Base-by-base conservation (phyloP, 257 asterid genomes). In the Scutellaria galericulata region DNA sequence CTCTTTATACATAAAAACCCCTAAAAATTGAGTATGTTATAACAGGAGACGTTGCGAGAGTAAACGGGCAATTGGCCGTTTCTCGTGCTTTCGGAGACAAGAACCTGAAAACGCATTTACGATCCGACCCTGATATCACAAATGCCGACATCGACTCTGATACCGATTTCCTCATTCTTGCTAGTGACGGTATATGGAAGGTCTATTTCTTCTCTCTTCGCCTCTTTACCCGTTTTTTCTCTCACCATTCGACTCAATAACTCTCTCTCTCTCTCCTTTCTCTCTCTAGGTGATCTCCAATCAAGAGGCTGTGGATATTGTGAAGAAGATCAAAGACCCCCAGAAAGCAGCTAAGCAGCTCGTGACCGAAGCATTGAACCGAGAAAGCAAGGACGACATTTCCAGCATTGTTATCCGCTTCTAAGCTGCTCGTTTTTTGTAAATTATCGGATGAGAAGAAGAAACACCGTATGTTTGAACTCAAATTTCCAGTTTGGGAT, bases 21-120 rank as follows among this genome's bases (percentile, higher is more conserved):
- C 44, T 64, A 20, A 50, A 18, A 31, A 14, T 22, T 15, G 14
- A 51, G 52, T 54, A 35, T 73, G 46, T 55, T 73, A 9, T 71
- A 15, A 47, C 89, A 93, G 98, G 98, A 42, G 98, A 93, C 59
- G 98, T 93, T 71, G 95, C 98, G 6, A 80, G 98, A 70, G 98
- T 93, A 51, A 85, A 93, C 9, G 98, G 98, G 1, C 98, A 93
- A 72, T 80, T 93, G 58, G 98, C 98, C 3, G 97, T 93, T 70
- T 89, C 97, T 70, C 96, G 98, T n/a, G 98, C 98, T 50, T 93
- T 93, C 45, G 98, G 98, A 42, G 98, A 93, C 79, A 91, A 91
- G 85, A 91, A 89, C 82, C 73, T 93, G 76, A 93, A 93, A 80
- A 71, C 89, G 1, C 97, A 93, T 78, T 80, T 93, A 55, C 80